Conservation (phyloP, 2,329 filamentous ascomycete species). For the Claviceps citrina region DNA sequence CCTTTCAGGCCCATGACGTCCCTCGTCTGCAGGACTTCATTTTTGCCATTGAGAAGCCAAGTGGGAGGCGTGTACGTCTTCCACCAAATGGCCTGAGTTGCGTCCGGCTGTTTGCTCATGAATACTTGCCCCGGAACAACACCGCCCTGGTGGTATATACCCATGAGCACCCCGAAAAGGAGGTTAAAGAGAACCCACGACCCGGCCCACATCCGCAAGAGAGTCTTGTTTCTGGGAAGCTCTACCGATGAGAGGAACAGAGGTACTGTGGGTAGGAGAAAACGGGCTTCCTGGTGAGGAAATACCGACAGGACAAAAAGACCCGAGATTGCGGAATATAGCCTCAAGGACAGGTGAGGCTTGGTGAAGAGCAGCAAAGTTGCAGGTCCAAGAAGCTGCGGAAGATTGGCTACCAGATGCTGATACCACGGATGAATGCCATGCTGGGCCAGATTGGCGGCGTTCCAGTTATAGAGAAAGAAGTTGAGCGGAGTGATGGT, state of each 20-base stretch:
- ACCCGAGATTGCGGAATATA: slow-evolving; percentile 61
- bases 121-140: slow-evolving; percentile 63
- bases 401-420: slow-evolving; percentile 53
- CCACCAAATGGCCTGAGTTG: slow-evolving; percentile 65
- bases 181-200: slow-evolving; percentile 57
- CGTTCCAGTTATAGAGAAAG: slow-evolving; percentile 55
- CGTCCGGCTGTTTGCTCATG: slow-evolving; percentile 52
- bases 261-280: slow-evolving; percentile 59
- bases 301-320: slow-evolving; percentile 56
- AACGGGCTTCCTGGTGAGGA: slow-evolving; percentile 67
- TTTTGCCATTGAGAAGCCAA: slow-evolving; percentile 66
- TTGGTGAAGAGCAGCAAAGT: slow-evolving; percentile 42
- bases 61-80: slow-evolving; percentile 72
- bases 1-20: slow-evolving; percentile 62
- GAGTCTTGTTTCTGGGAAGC: slow-evolving; percentile 40
- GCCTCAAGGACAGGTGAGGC: slow-evolving; percentile 42
- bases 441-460: slow-evolving; percentile 57
- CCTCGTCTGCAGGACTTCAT: slow-evolving; percentile 51
- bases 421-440: slow-evolving; percentile 69
- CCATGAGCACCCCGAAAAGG: slow-evolving; percentile 56
- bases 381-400: slow-evolving; percentile 57
- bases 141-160: slow-evolving; percentile 68
- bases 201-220: slow-evolving; percentile 39
- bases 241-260: slow-evolving; percentile 60
- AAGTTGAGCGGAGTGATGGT: slow-evolving; percentile 68